Evolutionary conservation across 192 early-diverging fungal genomes (phyloP).

Genomic region (Backusella westeae): DNA sequence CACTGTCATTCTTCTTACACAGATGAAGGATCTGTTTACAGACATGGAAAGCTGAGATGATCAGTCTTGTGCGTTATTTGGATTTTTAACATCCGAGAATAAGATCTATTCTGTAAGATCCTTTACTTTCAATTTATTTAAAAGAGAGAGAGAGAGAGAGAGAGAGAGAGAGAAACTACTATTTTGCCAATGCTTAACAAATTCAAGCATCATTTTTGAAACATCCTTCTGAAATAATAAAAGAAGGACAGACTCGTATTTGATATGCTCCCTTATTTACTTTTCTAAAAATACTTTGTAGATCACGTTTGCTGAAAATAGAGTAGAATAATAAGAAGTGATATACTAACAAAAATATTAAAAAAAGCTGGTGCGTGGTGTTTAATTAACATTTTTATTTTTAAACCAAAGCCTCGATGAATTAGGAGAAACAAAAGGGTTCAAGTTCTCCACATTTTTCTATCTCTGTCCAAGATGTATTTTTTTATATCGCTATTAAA

Average conservation of each 20-base stretch:
- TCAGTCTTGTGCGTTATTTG: not conserved
- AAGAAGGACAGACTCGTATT: not conserved
- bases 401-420: not conserved
- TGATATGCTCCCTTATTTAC: not conserved
- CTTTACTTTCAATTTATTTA: too few relatives aligned
- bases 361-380: not conserved
- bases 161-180: too few relatives aligned
- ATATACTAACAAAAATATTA: not conserved
- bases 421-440: not conserved
- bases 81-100: too few relatives aligned
- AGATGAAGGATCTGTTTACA: not conserved
- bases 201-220: not conserved
- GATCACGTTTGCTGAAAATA: not conserved
- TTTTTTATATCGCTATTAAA: not conserved
- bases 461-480: not conserved
- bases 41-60: not conserved
- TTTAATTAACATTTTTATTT: not conserved
- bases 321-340: not conserved
- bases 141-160: too few relatives aligned
- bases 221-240: not conserved
- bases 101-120: too few relatives aligned
- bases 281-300: not conserved
- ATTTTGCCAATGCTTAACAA: too few relatives aligned
- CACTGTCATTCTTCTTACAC: not conserved
- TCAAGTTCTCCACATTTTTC: not conserved